These are phyloP conservation scores for Knoxdaviesia proteae DNA, from an alignment of 2,329 filamentous ascomycete genomes.

Conservation along the genomic window DNA sequence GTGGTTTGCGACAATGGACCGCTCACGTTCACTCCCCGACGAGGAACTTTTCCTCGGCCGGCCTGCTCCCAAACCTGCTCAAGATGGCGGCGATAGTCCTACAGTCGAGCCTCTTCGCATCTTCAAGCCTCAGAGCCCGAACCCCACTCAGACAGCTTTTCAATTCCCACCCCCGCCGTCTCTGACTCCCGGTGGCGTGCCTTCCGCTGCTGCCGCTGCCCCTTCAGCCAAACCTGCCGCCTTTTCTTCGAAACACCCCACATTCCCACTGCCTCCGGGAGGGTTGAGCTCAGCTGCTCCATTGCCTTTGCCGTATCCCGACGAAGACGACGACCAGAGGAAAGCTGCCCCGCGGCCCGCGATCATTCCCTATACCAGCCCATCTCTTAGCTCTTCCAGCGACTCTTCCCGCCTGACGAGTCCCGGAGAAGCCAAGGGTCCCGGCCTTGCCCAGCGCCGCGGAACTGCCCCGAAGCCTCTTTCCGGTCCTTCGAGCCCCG, in stretches of 20 bases:
- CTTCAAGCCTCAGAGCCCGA: slow-evolving; percentile 53
- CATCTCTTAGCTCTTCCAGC: slow-evolving; percentile 23
- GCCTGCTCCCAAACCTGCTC: slow-evolving; percentile 18
- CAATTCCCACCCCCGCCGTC: slow-evolving; percentile 26
- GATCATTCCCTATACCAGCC: slow-evolving; percentile 18
- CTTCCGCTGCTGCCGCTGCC: too few relatives aligned
- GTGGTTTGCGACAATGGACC: slow-evolving; percentile 19
- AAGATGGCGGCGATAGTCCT: slow-evolving; percentile 43
- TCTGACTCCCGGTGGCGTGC: slow-evolving; percentile 13
- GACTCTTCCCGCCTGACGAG: slow-evolving; percentile 32
- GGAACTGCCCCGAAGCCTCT: slow-evolving; percentile 66
- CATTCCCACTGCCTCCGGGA: slow-evolving; percentile 44
- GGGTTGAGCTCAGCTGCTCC: slow-evolving; percentile 48
- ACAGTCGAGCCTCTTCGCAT: slow-evolving; percentile 71
- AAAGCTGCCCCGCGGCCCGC: slow-evolving; percentile 18
- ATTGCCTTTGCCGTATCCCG: slow-evolving; percentile 43
- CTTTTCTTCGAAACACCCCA: slow-evolving; percentile 22
- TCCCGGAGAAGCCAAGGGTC: slow-evolving; percentile 34
- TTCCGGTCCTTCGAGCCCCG: slow-evolving; percentile 62
- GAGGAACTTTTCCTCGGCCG: slow-evolving; percentile 67
- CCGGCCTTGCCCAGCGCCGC: slow-evolving; percentile 58
- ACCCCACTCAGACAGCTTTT: slow-evolving; percentile 27
- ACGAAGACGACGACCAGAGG: slow-evolving; percentile 35
- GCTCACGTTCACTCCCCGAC: slow-evolving; percentile 45
- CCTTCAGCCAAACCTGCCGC: slow-evolving; percentile 9